Evolutionary conservation across 2,329 filamentous ascomycete species (phyloP).

Genomic region (Penicillium sumatraense): DNA sequence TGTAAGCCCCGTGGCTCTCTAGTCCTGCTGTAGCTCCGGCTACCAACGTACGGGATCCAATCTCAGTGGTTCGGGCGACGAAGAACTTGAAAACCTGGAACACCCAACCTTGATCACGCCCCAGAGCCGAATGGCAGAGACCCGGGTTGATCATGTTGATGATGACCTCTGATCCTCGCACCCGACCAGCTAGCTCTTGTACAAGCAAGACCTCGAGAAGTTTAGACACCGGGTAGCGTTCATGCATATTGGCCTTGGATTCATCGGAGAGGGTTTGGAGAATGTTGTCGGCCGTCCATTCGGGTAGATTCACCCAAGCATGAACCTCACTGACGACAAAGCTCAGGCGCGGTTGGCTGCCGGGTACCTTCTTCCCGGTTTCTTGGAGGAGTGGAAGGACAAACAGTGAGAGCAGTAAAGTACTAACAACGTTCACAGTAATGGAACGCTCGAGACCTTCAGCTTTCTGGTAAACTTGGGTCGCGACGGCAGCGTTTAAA

Average conservation of each 20-base stretch:
- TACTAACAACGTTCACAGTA: slow-evolving; percentile 59
- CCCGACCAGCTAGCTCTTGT: slow-evolving; percentile 43
- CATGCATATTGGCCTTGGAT: slow-evolving; percentile 40
- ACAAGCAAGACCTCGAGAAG: slow-evolving; percentile 54
- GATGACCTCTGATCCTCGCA: slow-evolving; percentile 43
- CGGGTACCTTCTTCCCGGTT: slow-evolving; percentile 35
- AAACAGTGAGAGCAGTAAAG: slow-evolving; percentile 55
- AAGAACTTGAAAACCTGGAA: slow-evolving; percentile 32
- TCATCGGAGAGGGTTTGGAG: slow-evolving; percentile 45
- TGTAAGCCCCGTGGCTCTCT: slow-evolving; percentile 54
- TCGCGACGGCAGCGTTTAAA: slow-evolving; percentile 52
- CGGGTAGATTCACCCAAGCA: slow-evolving; percentile 40
- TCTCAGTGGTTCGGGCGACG: slow-evolving; percentile 51
- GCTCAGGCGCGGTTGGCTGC: slow-evolving; percentile 35
- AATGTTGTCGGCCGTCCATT: slow-evolving; percentile 42
- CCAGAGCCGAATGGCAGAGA: slow-evolving; percentile 55
- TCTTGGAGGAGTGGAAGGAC: slow-evolving; percentile 58
- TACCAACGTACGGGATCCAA: slow-evolving; percentile 53
- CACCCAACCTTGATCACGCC: slow-evolving; percentile 37
- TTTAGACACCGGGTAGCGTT: slow-evolving; percentile 53
- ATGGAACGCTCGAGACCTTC: slow-evolving; percentile 56
- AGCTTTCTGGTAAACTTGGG: slow-evolving; percentile 32
- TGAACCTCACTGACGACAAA: slow-evolving; percentile 53
- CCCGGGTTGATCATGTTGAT: slow-evolving; percentile 60
- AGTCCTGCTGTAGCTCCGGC: slow-evolving; percentile 42